Base-by-base conservation (phyloP, 306 rosid species). In the Cucurbita pepo region DNA sequence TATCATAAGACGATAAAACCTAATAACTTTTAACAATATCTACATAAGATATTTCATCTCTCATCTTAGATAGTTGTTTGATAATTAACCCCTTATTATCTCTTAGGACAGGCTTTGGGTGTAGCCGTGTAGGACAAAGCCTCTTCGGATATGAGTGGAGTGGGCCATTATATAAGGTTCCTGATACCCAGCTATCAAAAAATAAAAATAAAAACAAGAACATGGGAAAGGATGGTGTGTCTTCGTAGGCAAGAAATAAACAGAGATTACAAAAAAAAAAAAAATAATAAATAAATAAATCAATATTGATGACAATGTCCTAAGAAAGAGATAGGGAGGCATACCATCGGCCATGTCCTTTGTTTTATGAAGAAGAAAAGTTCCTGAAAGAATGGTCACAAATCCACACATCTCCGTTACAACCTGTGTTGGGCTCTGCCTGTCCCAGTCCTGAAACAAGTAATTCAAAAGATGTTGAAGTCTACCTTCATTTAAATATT, bases 351-450 rank as follows among this genome's bases (percentile, higher is more conserved):
- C 69, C 99, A 95, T 88, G 75, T 95, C 99, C 88, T 95, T 95
- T 59, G 99, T 95, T 87, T 80, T 91, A 87, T 95, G 99, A 64
- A 95, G 99, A 81, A 95, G 97, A 86, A 95, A 95, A 81, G 99
- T 95, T 81, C 99, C 99, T 1, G 96, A 88, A 72, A 95, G 99
- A 72, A 95, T 95, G 11, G 99, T 95, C 84, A 95, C 99, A 84
- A 95, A 95, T 62, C 99, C 99, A 77, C 99, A 95, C 74, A 95
- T 82, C 81, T 95, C 99, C 1, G 99, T 95, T 76, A 95, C 75
- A 78, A 95, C 99, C 82, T 95, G 97, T 7, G 99, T 95, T 77
- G 99, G 99, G 87, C 96, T 95, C 75, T 95, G 99, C 82, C 99
- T 83, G 81, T 95, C 99, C 99, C 99, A 95, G 80, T 95, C 99